Percentiles rank a stretch among this genome's conserved stretches.
phyloP scores from a whole-genome alignment of 345 rosid species.

The Camelina sativa region DNA sequence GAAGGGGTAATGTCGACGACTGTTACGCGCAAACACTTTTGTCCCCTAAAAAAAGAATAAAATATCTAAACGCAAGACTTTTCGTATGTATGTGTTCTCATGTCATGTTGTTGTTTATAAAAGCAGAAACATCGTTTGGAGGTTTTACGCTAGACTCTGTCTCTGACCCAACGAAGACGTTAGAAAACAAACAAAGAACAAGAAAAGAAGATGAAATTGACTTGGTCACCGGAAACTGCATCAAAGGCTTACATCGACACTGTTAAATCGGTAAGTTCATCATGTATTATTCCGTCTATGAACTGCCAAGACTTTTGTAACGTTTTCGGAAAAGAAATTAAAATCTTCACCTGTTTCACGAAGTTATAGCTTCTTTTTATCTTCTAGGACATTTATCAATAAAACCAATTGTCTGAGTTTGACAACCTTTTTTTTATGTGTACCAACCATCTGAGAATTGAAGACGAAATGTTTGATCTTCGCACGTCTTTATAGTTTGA shows the following conservation, averaged over 20 bases:
- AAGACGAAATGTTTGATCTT: neutral
- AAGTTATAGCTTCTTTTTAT: neutral
- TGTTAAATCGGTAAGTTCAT: constrained; percentile 64
- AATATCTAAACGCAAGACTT: constrained; percentile 28
- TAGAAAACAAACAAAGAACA: neutral
- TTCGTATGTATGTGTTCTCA: constrained; percentile 9
- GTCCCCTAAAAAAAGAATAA: neutral
- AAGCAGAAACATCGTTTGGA: constrained; percentile 35
- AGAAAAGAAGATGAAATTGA: constrained; percentile 71
- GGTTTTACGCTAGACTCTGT: constrained; percentile 39
- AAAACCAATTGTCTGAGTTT: neutral
- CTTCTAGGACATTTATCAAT: neutral
- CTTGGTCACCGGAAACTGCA: constrained; percentile 93
- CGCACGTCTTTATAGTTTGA: neutral
- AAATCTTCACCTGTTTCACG: neutral
- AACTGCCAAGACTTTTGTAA: neutral
- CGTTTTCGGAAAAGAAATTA: neutral
- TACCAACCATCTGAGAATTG: neutral
- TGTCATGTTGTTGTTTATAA: constrained; percentile 20
- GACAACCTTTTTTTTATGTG: too few relatives aligned
- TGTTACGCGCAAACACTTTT: constrained; percentile 13
- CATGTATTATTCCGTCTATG: constrained; percentile 1
- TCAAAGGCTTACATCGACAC: constrained; percentile 87
- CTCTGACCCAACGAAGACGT: constrained; percentile 7
- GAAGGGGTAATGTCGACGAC: constrained; percentile 31